Conservation (phyloP, 1,284 basidiomycete genomes). For the Trametes polyzona region DNA sequence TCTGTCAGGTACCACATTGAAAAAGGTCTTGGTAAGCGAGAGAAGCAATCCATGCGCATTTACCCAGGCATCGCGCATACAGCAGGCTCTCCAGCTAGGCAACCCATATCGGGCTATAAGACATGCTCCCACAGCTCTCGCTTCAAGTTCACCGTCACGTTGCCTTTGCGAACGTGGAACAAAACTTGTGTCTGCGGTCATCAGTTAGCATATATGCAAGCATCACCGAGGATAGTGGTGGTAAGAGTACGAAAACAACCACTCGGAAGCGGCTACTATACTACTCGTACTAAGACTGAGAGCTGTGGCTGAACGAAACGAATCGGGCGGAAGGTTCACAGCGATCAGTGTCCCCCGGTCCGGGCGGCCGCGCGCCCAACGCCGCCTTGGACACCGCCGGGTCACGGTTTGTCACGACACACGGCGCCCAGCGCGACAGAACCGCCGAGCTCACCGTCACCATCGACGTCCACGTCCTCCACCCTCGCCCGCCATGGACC, state of each 20-base stretch:
- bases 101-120: slow-evolving; percentile 23
- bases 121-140: slow-evolving; percentile 2
- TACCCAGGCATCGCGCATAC: slow-evolving; percentile 16
- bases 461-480: slow-evolving; percentile 23
- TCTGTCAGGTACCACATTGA: background rate
- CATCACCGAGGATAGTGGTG: no score
- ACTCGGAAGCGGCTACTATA: no score
- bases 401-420: slow-evolving; percentile 2
- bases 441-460: slow-evolving; percentile 13
- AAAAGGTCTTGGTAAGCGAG: slow-evolving; percentile 4
- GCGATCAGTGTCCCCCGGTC: no score
- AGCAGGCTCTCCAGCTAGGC: slow-evolving; percentile 19
- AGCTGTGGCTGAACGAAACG: background rate
- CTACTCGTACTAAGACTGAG: no score
- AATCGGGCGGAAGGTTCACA: no score
- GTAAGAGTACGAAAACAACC: no score
- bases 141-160: background rate
- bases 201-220: background rate
- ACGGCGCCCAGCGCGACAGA: background rate
- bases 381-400: slow-evolving; percentile 9
- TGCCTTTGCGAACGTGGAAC: background rate
- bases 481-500: slow-evolving; percentile 38
- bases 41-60: slow-evolving; percentile 1
- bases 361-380: background rate
- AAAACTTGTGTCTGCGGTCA: no score